A percentile compares a stretch with the other conserved stretches of the same genome.
Conservation (phyloP, 495 filamentous ascomycete species). For the Pyrenopolyporus hunteri region DNA sequence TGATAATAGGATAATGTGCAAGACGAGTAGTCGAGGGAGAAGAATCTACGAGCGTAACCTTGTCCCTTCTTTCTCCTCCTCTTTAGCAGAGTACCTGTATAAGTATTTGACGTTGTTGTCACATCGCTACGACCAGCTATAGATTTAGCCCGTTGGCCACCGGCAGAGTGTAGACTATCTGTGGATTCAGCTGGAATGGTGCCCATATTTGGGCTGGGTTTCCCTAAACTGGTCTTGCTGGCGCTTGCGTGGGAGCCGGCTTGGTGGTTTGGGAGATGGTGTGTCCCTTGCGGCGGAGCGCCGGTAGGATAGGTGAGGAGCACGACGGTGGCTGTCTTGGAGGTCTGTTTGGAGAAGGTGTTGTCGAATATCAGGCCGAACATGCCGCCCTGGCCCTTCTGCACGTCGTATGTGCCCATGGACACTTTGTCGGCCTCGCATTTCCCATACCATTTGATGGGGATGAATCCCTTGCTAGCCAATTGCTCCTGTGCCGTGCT, state of each 20-base stretch:
- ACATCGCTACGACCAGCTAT: slow-evolving; percentile 45
- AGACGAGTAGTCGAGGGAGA: slow-evolving; percentile 89
- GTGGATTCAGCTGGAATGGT: slow-evolving; percentile 55
- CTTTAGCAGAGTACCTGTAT: slow-evolving; percentile 85
- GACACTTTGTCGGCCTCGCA: slow-evolving; percentile 97
- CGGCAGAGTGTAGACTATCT: slow-evolving; percentile 56
- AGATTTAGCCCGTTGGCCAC: slow-evolving; percentile 40
- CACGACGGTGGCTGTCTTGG: slow-evolving; percentile 93
- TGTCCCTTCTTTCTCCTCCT: slow-evolving; percentile 90
- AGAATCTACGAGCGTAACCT: slow-evolving; percentile 90
- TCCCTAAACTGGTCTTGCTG: slow-evolving; percentile 58
- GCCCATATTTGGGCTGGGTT: slow-evolving; percentile 47
- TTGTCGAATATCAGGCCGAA: slow-evolving; percentile 98
- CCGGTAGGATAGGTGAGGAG: slow-evolving; percentile 90
- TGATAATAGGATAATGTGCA: slow-evolving; percentile 95
- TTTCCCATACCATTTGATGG: slow-evolving; percentile 87
- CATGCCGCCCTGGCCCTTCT: slow-evolving; percentile 77
- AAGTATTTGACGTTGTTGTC: slow-evolving; percentile 46
- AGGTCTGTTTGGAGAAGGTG: slow-evolving; percentile 94
- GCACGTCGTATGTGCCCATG: slow-evolving; percentile 85
- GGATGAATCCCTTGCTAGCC: slow-evolving; percentile 81
- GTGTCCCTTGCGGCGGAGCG: slow-evolving; percentile 77
- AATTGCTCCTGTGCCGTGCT: slow-evolving; percentile 80
- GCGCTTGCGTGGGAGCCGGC: slow-evolving; percentile 48
- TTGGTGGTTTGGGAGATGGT: slow-evolving; percentile 66